These are phyloP conservation scores for Hypoxylon intermedium DNA, from an alignment of 495 filamentous ascomycete genomes.

Conservation along the genomic window DNA sequence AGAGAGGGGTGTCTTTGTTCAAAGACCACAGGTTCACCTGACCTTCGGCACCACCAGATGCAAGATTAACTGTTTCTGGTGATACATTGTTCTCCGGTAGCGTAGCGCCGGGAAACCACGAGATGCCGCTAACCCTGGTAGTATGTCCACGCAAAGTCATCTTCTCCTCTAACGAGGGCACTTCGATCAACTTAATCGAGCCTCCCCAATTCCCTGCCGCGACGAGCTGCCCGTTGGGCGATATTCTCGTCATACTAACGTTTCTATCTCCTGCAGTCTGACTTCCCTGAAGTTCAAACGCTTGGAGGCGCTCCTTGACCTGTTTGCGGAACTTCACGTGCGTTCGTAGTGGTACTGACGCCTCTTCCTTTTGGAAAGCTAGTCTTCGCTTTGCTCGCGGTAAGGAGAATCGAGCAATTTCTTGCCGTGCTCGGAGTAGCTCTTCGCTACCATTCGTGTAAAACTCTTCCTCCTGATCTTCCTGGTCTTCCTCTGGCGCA, in stretches of 20 bases:
- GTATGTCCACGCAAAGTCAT: slow-evolving; percentile 78
- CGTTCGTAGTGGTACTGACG: slow-evolving; percentile 80
- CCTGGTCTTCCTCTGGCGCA: slow-evolving; percentile 64
- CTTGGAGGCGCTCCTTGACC: slow-evolving; percentile 81
- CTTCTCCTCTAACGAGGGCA: slow-evolving; percentile 81
- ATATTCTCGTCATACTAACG: slow-evolving; percentile 87
- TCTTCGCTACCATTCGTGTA: slow-evolving; percentile 83
- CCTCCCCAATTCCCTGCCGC: slow-evolving; percentile 93
- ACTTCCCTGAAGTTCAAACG: slow-evolving; percentile 88
- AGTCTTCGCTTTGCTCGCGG: slow-evolving; percentile 81
- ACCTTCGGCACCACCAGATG: slow-evolving; percentile 90
- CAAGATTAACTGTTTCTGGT: slow-evolving; percentile 77
- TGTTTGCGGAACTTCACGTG: slow-evolving; percentile 90
- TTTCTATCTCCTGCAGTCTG: slow-evolving; percentile 91
- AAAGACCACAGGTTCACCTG: slow-evolving; percentile 91
- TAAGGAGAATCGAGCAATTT: slow-evolving; percentile 85
- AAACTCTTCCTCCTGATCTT: slow-evolving; percentile 90
- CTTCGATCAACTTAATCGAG: slow-evolving; percentile 80
- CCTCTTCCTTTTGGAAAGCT: slow-evolving; percentile 76
- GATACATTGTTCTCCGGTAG: slow-evolving; percentile 72
- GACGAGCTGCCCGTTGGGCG: slow-evolving; percentile 81
- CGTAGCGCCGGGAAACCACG: slow-evolving; percentile 89
- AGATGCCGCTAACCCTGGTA: slow-evolving; percentile 85
- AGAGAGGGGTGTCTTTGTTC: slow-evolving; percentile 78
- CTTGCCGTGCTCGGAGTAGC: slow-evolving; percentile 76